Conservation (phyloP, 2,329 filamentous ascomycete genomes). For the Onygenales sp. region DNA sequence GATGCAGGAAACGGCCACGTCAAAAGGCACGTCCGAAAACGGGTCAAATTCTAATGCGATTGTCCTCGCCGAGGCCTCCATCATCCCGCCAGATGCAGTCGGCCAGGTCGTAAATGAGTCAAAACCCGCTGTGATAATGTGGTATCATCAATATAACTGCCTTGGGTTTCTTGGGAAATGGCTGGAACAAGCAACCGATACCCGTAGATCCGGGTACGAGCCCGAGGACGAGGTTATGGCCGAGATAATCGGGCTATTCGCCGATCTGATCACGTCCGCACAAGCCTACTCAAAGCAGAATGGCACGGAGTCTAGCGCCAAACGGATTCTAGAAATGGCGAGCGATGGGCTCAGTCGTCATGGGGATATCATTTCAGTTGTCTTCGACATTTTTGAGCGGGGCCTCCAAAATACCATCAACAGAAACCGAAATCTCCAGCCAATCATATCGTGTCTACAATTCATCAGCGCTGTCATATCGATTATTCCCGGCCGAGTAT, state of each 20-base stretch:
- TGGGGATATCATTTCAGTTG: slow-evolving; percentile 65
- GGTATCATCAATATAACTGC: slow-evolving; percentile 67
- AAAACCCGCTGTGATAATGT: slow-evolving; percentile 65
- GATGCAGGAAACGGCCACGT: slow-evolving; percentile 26
- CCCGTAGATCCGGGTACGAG: slow-evolving; percentile 43
- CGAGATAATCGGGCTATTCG: slow-evolving; percentile 66
- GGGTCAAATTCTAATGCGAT: slow-evolving; percentile 20
- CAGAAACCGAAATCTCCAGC: slow-evolving; percentile 53
- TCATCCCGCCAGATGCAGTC: slow-evolving; percentile 29
- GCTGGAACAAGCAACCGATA: slow-evolving; percentile 38
- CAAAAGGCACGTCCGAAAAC: background rate
- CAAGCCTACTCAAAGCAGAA: slow-evolving; percentile 17
- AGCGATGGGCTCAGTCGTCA: slow-evolving; percentile 39
- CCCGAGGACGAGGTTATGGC: slow-evolving; percentile 54
- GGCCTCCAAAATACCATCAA: slow-evolving; percentile 43
- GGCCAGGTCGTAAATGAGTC: slow-evolving; percentile 63
- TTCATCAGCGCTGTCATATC: slow-evolving; percentile 67
- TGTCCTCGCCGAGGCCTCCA: slow-evolving; percentile 26
- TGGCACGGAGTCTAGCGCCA: slow-evolving; percentile 29
- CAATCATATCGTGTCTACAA: slow-evolving; percentile 66
- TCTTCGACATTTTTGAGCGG: slow-evolving; percentile 78
- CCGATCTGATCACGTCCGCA: slow-evolving; percentile 53
- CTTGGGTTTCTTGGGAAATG: slow-evolving; percentile 69
- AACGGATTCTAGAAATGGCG: slow-evolving; percentile 39
- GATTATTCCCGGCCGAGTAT: slow-evolving; percentile 71